Base-by-base conservation (phyloP, 2,329 filamentous ascomycete genomes). In the Diplodia corticola region DNA sequence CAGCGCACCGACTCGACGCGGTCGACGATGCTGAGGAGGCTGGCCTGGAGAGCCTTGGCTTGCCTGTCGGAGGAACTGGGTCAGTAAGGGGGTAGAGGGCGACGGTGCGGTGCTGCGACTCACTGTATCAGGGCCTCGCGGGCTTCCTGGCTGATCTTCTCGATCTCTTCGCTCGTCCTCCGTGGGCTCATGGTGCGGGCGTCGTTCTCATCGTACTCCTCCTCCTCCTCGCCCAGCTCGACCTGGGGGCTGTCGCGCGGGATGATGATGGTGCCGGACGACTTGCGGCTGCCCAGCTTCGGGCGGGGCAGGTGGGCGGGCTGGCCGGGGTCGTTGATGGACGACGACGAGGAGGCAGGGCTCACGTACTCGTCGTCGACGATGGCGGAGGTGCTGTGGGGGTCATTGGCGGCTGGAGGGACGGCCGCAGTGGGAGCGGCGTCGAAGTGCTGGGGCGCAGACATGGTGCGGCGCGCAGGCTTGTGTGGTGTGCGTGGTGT, bases 131-230 rank as follows among this genome's bases (percentile, higher is more conserved):
- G 75, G 28, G 84, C 83, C 71, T 85, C 80, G 67, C 93, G 84
- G 44, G 93, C 92, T 74, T 94, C 91, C 73, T 91, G 89, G 71
- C 93, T 91, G 77, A 98, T 86, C 75, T 89, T 89, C 78, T 97
- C 91, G 64, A 97, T 86, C 75, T 98, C 94, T 74, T 95, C 92
- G 73, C 90, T 96, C 70, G 92, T 97, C 73, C 94, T 84, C 71
- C 94, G 85, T 2, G 94, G 94, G 76, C 93, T 97, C 94, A 99
- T 98, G 68, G 92, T 91, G 73, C 94, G 84, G 68, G 95, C 93
- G 77, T 97, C 93, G 76, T 92, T 91, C 26, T 93, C 90, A 28
- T 93, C 92, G 71, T 93, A 91, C 69, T 91, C 85, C 69, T 90
- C 86, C 69, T 92, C 89, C 69, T 90, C 86, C 69, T 92, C 89